Conservation (phyloP, 2,329 filamentous ascomycete species). For the Cladosporium oxysporum region DNA sequence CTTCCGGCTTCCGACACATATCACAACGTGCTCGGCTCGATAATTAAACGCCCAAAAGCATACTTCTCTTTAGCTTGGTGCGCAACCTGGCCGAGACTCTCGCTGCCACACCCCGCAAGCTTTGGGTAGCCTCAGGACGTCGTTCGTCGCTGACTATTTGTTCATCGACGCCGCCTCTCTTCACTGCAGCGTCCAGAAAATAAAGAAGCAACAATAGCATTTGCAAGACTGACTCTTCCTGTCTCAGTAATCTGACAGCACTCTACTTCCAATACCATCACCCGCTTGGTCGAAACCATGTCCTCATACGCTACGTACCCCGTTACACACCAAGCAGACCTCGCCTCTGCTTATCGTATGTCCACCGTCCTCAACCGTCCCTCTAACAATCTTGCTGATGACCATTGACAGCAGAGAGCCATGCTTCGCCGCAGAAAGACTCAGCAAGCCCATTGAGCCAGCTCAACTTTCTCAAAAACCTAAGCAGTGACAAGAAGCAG, state of each 20-base stretch:
- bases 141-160: neutral
- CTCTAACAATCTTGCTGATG: neutral
- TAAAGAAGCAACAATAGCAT: neutral
- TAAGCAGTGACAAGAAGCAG: constrained; percentile 68
- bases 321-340: neutral
- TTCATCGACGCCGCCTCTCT: neutral
- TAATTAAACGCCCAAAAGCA: neutral
- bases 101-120: constrained; percentile 10
- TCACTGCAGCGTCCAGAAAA: neutral
- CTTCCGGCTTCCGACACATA: constrained; percentile 10
- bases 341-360: constrained; percentile 1
- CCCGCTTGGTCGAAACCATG: neutral
- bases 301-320: constrained; percentile 1
- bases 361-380: neutral
- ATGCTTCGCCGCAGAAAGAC: constrained; percentile 7
- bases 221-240: neutral
- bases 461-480: constrained; percentile 60
- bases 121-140: neutral
- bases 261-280: neutral
- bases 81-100: constrained; percentile 4
- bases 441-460: constrained; percentile 31
- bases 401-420: neutral
- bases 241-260: neutral
- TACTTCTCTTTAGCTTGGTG: neutral
- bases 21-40: neutral